phyloP scores from a whole-genome alignment of 192 early-diverging fungal species.

The Coemansia aciculifera region DNA sequence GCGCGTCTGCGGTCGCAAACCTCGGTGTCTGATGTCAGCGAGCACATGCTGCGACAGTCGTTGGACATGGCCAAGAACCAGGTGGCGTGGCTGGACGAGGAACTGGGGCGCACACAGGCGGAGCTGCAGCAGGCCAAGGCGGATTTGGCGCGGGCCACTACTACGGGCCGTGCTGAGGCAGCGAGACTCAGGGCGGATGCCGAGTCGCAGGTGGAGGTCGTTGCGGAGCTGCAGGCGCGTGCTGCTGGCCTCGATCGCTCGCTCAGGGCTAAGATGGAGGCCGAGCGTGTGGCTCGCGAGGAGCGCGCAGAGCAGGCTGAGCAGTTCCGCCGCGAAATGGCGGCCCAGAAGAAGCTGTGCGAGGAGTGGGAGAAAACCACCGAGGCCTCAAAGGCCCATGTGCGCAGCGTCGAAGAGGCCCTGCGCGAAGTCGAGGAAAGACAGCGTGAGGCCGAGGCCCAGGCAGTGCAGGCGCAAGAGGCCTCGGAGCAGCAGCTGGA shows the following conservation, averaged over 20 bases:
- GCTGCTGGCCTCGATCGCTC: conserved; percentile 43
- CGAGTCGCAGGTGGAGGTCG: conserved; percentile 55
- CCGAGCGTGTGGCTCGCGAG: conserved; percentile 52
- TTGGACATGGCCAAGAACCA: conserved; percentile 59
- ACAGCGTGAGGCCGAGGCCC: conserved; percentile 38
- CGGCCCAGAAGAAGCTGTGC: conserved; percentile 62
- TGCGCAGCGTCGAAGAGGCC: conserved; percentile 57
- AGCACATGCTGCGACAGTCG: conserved; percentile 61
- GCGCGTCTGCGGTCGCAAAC: conserved; percentile 37
- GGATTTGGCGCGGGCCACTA: conserved; percentile 26
- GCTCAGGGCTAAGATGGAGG: conserved; percentile 58
- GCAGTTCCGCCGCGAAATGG: conserved; percentile 69
- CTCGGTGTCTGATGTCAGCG: conserved; percentile 41
- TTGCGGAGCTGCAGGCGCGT: conserved; percentile 52
- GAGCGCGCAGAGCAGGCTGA: conserved; percentile 60
- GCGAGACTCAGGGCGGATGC: conserved; percentile 58
- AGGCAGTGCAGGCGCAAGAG: conserved; percentile 29
- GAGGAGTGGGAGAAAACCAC: conserved; percentile 62
- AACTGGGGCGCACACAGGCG: conserved; percentile 56
- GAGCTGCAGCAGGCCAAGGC: conserved; percentile 45
- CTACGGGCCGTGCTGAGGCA: conserved; percentile 44
- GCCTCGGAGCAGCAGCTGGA: conserved; percentile 49
- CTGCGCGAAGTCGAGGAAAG: conserved; percentile 55
- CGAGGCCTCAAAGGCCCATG: conserved; percentile 56
- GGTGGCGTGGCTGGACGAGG: conserved; percentile 67